These are phyloP conservation scores for Rubia peregrina DNA, from an alignment of 305 asterid genomes.

Conservation along the genomic window DNA sequence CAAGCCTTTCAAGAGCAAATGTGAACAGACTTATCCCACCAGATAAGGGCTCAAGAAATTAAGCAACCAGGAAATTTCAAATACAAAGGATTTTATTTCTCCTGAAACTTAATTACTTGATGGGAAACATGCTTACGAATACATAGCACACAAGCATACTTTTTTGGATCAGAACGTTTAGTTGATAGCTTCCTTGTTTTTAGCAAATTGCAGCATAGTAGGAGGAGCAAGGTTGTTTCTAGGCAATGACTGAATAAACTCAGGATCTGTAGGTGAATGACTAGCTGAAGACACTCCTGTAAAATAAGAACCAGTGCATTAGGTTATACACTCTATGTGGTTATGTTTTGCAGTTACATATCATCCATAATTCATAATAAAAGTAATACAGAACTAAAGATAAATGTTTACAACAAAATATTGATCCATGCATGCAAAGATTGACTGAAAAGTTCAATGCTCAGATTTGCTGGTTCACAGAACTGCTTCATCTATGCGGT, in stretches of 20 bases:
- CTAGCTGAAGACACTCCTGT: constrained; percentile 54
- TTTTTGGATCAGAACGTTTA: constrained; percentile 88
- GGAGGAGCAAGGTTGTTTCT: constrained; percentile 62
- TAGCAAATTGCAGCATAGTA: constrained; percentile 72
- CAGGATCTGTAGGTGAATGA: constrained; percentile 73
- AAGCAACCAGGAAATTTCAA: neutral
- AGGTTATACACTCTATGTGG: constrained; percentile 41
- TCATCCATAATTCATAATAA: constrained; percentile 11
- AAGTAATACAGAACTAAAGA: constrained; percentile 3
- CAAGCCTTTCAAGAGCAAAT: neutral
- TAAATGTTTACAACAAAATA: neutral
- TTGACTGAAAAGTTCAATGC: neutral
- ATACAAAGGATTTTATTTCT: neutral
- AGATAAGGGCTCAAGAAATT: neutral
- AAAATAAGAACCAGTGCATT: constrained; percentile 56
- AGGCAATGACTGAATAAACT: constrained; percentile 60
- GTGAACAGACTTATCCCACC: neutral
- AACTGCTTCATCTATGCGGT: too few species aligned
- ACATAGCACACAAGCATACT: constrained; percentile 40
- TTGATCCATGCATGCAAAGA: neutral
- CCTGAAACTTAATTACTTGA: neutral
- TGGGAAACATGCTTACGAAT: constrained; percentile 3
- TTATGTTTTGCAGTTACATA: constrained; percentile 27
- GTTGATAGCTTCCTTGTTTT: constrained; percentile 81
- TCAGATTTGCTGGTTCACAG: too few species aligned